Conservation (phyloP, 1,284 basidiomycete species). For the Tilletia caries region DNA sequence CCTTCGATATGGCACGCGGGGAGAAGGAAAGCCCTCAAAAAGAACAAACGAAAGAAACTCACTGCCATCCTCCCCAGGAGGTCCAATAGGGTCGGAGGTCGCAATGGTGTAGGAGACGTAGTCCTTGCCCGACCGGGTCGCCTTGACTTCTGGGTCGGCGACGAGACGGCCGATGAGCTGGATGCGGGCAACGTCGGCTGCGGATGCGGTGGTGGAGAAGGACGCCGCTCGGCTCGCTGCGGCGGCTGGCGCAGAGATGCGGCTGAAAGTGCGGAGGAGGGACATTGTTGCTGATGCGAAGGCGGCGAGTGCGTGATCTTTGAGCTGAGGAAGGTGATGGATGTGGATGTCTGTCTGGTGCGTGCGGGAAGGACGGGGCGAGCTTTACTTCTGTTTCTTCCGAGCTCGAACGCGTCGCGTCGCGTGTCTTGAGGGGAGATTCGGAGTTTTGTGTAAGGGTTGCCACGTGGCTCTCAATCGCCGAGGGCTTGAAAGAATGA, state of each 20-base stretch:
- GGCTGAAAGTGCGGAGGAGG: neutral
- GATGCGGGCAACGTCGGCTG: slow-evolving; percentile 43
- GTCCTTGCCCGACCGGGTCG: slow-evolving; percentile 49
- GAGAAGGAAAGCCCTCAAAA: no score
- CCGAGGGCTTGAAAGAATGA: no score
- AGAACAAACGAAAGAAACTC: neutral
- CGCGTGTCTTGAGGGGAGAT: no score
- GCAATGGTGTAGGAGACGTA: slow-evolving; percentile 50
- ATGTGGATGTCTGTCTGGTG: no score
- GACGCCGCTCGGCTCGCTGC: slow-evolving; percentile 4
- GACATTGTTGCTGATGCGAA: neutral
- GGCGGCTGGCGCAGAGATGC: neutral
- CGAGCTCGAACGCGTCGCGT: neutral
- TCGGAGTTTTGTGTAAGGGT: no score
- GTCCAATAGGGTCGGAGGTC: slow-evolving; percentile 44
- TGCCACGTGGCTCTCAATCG: no score
- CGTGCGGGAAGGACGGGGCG: no score
- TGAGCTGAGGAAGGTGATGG: no score
- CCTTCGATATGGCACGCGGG: neutral
- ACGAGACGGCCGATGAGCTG: slow-evolving; percentile 48
- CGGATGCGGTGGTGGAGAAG: slow-evolving; percentile 39
- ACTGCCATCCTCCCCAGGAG: slow-evolving; percentile 38
- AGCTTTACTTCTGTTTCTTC: no score
- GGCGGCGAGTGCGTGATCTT: neutral
- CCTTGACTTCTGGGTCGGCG: slow-evolving; percentile 44